phyloP scores from a whole-genome alignment of 2,329 filamentous ascomycete genomes.

The Penicillium concentricum region DNA sequence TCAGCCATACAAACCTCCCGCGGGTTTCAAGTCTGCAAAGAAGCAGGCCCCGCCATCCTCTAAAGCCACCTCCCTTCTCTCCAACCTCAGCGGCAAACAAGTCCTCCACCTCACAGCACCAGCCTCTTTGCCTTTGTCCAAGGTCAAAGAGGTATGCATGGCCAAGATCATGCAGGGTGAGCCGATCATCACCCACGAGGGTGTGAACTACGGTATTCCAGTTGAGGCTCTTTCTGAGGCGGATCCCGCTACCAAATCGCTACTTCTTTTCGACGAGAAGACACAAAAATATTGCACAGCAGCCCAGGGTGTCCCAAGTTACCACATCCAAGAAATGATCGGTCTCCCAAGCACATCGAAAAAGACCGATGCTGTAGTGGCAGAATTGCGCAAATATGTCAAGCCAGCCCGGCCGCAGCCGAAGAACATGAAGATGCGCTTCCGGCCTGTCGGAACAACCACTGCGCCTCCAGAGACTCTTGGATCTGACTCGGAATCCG shows the following conservation, averaged over 20 bases:
- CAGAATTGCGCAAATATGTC: constrained; percentile 28
- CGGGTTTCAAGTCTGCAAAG: constrained; percentile 43
- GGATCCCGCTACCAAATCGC: constrained; percentile 29
- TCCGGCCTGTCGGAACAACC: constrained; percentile 43
- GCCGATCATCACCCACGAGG: constrained; percentile 43
- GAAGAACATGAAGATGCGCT: constrained; percentile 46
- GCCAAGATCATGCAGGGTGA: constrained; percentile 42
- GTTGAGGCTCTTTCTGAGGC: constrained; percentile 32
- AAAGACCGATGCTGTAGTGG: constrained; percentile 25
- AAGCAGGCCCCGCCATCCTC: constrained; percentile 34
- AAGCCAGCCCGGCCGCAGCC: constrained; percentile 43
- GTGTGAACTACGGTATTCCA: constrained; percentile 43
- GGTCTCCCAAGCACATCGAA: constrained; percentile 28
- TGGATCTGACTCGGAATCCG: constrained; percentile 40
- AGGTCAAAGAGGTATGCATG: constrained; percentile 46
- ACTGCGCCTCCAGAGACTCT: constrained; percentile 33
- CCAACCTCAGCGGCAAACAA: constrained; percentile 46
- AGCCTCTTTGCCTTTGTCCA: constrained; percentile 43
- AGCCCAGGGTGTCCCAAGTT: constrained; percentile 31
- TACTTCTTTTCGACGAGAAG: constrained; percentile 39
- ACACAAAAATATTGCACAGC: constrained; percentile 35
- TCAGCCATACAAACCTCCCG: constrained; percentile 43
- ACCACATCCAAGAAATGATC: constrained; percentile 39
- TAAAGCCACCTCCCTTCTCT: constrained; percentile 34
- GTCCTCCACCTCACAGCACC: constrained; percentile 51